Evolutionary conservation across 352 stramenopile species (phyloP).

Genomic region (Phytophthora hybrid): DNA sequence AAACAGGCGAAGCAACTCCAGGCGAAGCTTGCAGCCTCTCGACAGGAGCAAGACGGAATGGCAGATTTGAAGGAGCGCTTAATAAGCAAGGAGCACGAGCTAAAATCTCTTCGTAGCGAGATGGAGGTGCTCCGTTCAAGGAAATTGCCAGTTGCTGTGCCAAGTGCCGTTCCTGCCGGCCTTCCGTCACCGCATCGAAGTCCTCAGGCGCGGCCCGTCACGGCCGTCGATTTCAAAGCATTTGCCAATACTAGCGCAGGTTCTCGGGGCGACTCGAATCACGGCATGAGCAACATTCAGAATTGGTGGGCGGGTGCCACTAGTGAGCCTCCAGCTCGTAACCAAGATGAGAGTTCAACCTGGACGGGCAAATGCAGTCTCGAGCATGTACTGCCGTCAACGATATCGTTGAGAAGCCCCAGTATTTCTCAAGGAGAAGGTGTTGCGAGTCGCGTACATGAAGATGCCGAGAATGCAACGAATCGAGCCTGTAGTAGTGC

Average conservation of each 20-base stretch:
- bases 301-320: conserved; percentile 61
- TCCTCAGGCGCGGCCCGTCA: conserved; percentile 31
- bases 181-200: conserved; percentile 21
- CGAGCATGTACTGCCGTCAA: background rate
- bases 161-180: background rate
- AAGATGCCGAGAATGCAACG: conserved; percentile 11
- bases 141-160: conserved; percentile 14
- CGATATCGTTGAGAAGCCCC: conserved; percentile 1
- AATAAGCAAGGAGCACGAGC: conserved; percentile 37
- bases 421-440: background rate
- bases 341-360: conserved; percentile 23
- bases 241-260: conserved; percentile 1
- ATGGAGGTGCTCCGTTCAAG: conserved; percentile 26
- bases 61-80: conserved; percentile 16
- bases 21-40: conserved; percentile 36
- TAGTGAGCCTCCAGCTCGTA: conserved; percentile 8
- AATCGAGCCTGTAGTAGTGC: conserved; percentile 32
- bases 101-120: conserved; percentile 26
- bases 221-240: conserved; percentile 40
- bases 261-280: conserved; percentile 15
- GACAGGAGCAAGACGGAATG: conserved; percentile 32
- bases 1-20: conserved; percentile 38
- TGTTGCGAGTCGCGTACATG: background rate
- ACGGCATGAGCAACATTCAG: conserved; percentile 49
- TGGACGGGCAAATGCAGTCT: conserved; percentile 4